phyloP scores from a whole-genome alignment of 2,329 filamentous ascomycete genomes.

The Cercospora sp. region DNA sequence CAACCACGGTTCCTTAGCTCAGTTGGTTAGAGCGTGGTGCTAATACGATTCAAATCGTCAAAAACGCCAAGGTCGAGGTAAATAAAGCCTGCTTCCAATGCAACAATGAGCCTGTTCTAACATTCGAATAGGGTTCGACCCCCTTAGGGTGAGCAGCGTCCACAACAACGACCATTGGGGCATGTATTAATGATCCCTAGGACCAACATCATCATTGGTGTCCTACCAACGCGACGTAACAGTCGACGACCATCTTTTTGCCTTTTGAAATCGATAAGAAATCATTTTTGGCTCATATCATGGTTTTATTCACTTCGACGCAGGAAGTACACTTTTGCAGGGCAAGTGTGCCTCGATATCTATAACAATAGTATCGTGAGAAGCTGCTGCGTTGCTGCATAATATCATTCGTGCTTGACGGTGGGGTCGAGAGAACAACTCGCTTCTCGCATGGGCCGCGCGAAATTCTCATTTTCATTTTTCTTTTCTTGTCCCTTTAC shows the following conservation, averaged over 20 bases:
- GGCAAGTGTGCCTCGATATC: neutral
- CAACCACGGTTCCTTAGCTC: neutral
- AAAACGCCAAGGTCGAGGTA: neutral
- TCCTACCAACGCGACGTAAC: neutral
- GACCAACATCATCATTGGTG: neutral
- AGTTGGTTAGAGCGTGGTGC: conserved; percentile 3
- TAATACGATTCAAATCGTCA: neutral
- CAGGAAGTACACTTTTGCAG: neutral
- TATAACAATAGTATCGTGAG: neutral
- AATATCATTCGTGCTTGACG: neutral
- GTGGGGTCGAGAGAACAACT: neutral
- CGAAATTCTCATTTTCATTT: neutral
- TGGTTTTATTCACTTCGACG: neutral
- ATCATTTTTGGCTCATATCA: too few species aligned
- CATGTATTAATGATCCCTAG: too few species aligned
- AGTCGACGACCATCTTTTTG: neutral
- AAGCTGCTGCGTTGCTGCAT: neutral
- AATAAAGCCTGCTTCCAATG: too few species aligned
- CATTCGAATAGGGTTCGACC: neutral
- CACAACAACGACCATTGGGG: too few species aligned
- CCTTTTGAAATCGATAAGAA: neutral
- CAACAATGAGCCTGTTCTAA: too few species aligned
- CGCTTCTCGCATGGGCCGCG: neutral
- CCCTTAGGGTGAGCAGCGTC: neutral
- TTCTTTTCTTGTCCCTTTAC: neutral